Base-by-base conservation (phyloP, 2,329 filamentous ascomycete species). In the Nemania serpens region DNA sequence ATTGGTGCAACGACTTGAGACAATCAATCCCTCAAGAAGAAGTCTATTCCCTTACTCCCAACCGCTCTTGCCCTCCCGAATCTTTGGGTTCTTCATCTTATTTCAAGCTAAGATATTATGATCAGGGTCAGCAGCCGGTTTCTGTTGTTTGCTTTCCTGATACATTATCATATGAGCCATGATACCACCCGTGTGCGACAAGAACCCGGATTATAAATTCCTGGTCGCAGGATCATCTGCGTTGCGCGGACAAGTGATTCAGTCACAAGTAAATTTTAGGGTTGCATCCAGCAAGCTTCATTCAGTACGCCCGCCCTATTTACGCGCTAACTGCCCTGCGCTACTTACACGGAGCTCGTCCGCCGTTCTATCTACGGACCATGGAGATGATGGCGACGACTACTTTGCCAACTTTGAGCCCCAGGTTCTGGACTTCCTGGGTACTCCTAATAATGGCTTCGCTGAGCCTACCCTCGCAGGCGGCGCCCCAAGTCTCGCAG, bases 401-500 rank as follows among this genome's bases (percentile, higher is more conserved):
- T 45, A 20, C 52, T 45, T 9, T 36, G 2, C 47, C 43, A 53
- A 46, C 51, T 41, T 43, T 48, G 43, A 64, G 5, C 12, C 25
- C 49, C 43, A 63, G 15, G 12, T 45, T 37, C 39, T 55, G 43
- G 46, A 5, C 37, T 34, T 36, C 52, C 42, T 12, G 34, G 15
- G 17, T 33, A 17, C 13, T 52, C 34, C 25, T 64, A 20, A 45
- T 45, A 13, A 57, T 57, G 55, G 47, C 55, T 18, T 55, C 55
- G 9, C 39, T 51, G 17, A 50, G 43, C 37, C 20, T 37, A 17
- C 17, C 54, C 3, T 51, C 61, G 12, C 58, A 52, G 22, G 37
- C 55, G 18, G 39, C 62, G n/a, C 55, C 47, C 12, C 34, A 55
- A 13, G 43, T 53, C 7, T 58, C 55, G 18, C 62, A 64, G 34